Conservation (phyloP, 1,284 basidiomycete genomes). For the Tilletia indica region DNA sequence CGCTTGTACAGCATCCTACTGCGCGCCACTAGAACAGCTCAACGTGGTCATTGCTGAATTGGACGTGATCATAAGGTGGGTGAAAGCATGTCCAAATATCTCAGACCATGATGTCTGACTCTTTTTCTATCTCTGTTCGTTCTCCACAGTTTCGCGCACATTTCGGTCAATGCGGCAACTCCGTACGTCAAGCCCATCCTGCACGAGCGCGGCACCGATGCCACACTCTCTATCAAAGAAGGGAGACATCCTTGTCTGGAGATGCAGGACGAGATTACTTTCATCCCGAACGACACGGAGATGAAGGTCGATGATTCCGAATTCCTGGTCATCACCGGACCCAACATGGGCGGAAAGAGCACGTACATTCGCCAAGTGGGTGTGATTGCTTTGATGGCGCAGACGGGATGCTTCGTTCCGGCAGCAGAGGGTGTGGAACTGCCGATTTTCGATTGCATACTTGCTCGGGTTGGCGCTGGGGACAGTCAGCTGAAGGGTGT, state of each 20-base stretch:
- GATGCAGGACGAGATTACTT: conserved; percentile 89
- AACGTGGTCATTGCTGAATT: conserved; percentile 84
- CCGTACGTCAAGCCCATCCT: conserved; percentile 78
- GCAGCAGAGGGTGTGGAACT: conserved; percentile 66
- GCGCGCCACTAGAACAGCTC: conserved; percentile 81
- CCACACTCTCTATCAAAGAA: conserved; percentile 35
- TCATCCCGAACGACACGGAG: conserved; percentile 91
- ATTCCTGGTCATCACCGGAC: conserved; percentile 79
- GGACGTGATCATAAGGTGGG: conserved; percentile 71
- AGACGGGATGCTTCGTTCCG: conserved; percentile 91
- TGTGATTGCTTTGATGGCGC: conserved; percentile 91
- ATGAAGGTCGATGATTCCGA: conserved; percentile 77
- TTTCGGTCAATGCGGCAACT: conserved; percentile 79
- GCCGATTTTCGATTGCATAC: conserved; percentile 92
- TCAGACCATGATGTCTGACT: not conserved
- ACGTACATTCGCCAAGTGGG: conserved; percentile 66
- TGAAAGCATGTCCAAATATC: not conserved
- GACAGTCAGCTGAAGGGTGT: conserved; percentile 97
- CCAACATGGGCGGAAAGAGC: conserved; percentile 40
- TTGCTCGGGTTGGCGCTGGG: conserved; percentile 94
- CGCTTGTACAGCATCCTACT: conserved; percentile 62
- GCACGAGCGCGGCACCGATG: conserved; percentile 32
- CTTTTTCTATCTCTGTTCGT: not conserved
- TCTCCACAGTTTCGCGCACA: conserved; percentile 74
- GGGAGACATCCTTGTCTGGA: conserved; percentile 89